phyloP scores from a whole-genome alignment of 2,329 filamentous ascomycete genomes.

The Byssochlamys sp. region DNA sequence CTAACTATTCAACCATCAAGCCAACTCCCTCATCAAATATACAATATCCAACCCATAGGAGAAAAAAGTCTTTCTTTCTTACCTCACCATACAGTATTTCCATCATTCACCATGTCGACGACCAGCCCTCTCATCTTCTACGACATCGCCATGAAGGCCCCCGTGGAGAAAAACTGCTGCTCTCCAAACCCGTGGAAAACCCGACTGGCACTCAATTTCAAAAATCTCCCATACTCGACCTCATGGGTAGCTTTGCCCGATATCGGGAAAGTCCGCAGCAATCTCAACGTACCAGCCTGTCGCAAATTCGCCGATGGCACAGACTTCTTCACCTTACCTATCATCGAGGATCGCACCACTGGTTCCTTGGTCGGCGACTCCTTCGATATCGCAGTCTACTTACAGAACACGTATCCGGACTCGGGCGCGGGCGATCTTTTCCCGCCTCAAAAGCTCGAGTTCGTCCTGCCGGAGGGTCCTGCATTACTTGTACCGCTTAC shows the following conservation, averaged over 20 bases:
- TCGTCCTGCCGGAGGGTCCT: slow-evolving; percentile 12
- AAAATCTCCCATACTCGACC: slow-evolving; percentile 39
- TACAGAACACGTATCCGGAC: slow-evolving; percentile 44
- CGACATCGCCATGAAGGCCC: slow-evolving; percentile 37
- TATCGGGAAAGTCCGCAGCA: slow-evolving; percentile 40
- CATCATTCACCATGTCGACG: neutral
- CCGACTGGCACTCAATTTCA: slow-evolving; percentile 44
- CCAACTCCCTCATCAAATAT: no score
- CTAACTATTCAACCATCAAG: no score
- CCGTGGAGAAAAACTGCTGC: slow-evolving; percentile 19
- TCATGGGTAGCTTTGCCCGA: slow-evolving; percentile 47
- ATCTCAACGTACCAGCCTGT: slow-evolving; percentile 39
- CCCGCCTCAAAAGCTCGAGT: slow-evolving; percentile 34
- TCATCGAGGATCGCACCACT: slow-evolving; percentile 42
- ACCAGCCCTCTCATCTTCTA: slow-evolving; percentile 31
- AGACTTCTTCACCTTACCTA: slow-evolving; percentile 53
- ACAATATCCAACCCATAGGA: no score
- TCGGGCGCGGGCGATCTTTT: slow-evolving; percentile 42
- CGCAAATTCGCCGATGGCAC: slow-evolving; percentile 49
- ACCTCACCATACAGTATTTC: no score
- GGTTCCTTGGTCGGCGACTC: slow-evolving; percentile 47
- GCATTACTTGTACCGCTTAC: slow-evolving; percentile 32
- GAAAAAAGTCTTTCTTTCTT: no score
- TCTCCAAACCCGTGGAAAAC: slow-evolving; percentile 46
- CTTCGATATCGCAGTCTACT: slow-evolving; percentile 55